phyloP scores from a whole-genome alignment of 2,329 filamentous ascomycete species.

The Bipolaris oryzae region DNA sequence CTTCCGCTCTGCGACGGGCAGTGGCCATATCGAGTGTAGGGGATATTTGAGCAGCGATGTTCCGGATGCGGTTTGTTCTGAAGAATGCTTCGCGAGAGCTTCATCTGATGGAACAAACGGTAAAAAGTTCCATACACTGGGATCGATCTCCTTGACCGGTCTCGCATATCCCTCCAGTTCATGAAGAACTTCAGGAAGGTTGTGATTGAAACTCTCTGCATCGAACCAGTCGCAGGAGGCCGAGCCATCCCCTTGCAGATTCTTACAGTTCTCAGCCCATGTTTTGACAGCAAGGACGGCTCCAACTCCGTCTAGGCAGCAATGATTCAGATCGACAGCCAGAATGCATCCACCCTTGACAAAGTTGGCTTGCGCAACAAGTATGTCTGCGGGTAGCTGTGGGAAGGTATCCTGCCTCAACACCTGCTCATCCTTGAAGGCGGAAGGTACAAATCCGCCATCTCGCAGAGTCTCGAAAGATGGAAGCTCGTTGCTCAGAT shows the following conservation, averaged over 20 bases:
- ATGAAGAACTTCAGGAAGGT: conserved; percentile 28
- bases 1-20: conserved; percentile 31
- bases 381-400: conserved; percentile 26
- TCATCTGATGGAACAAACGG: conserved; percentile 28
- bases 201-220: conserved; percentile 31
- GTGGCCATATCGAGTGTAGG: conserved; percentile 37
- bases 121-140: conserved; percentile 25
- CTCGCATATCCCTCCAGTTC: conserved; percentile 22
- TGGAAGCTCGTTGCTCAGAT: conserved; percentile 26
- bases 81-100: neutral
- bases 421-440: conserved; percentile 24
- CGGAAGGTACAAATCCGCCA: conserved; percentile 24
- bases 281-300: conserved; percentile 28
- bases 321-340: conserved; percentile 27
- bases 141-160: conserved; percentile 24
- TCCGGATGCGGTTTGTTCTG: neutral
- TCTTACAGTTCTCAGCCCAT: conserved; percentile 35
- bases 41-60: conserved; percentile 31
- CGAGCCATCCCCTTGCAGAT: conserved; percentile 26
- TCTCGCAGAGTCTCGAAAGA: conserved; percentile 23
- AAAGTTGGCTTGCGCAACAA: conserved; percentile 39
- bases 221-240: conserved; percentile 30
- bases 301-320: conserved; percentile 30
- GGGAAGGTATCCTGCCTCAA: conserved; percentile 23
- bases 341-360: conserved; percentile 35